Evolutionary conservation across 2,329 filamentous ascomycete species (phyloP), one percentile per base, ranked within the genome.

Genomic region (Hypoxylon sp.): DNA sequence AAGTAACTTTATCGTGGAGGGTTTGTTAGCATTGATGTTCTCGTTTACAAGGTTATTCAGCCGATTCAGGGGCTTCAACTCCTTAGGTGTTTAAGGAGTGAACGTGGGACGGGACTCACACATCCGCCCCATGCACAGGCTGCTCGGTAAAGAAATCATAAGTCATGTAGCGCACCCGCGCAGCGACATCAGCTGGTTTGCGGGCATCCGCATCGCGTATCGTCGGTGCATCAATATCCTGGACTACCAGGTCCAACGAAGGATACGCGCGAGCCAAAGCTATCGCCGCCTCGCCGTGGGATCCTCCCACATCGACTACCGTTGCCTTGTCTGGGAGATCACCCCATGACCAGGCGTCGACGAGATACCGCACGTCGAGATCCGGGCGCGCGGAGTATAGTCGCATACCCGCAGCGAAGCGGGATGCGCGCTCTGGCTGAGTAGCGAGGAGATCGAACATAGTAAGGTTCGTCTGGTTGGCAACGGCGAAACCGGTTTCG

Each of bases 271-370:
- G 46, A 15, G 51, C 55, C 5, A 58, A 17, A 11, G 17, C 55
- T 9, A 58, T 40, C 16, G 36, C 47, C n/a, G 51, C 34, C 17
- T 37, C 19, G 3, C 55, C 55, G 11, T 52, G 47, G 1, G 55
- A 58, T 19, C 55, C 55, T 16, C 51, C 55, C 2, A 55, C 55
- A 40, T 58, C 55, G 3, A 58, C 55, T 2, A 58, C 32, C 2
- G 47, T 45, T 8, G 35, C 50, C 11, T 20, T 29, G 12, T 38
- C 37, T 12, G 42, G 34, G 1, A 84, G 63, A 1, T 71, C 70
- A 1, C 71, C 68, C 64, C 84, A 79, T 55, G 82, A 75, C 55
- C 80, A 84, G 32, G 75, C 77, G 30, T 81, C 69, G 2, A 83
- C 71, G 7, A 84, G 71, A 57, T 82, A 74, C n/a, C 66, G 66